Evolutionary conservation across 345 rosid genomes (phyloP).

Genomic region (Murraya paniculata): DNA sequence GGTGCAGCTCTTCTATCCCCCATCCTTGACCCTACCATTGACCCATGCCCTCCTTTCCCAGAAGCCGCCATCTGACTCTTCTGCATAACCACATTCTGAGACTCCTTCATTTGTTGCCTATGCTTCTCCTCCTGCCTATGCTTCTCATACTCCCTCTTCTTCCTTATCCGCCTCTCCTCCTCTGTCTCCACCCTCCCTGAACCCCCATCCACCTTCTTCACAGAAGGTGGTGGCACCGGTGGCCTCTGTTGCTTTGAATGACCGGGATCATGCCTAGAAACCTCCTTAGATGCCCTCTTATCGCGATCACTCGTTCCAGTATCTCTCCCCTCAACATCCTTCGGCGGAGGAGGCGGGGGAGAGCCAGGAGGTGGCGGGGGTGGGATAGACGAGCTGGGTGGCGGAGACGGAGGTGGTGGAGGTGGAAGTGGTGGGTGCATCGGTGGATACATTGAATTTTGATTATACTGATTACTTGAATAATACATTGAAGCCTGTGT

Average conservation of each 20-base stretch:
- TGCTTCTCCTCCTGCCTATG: conserved; percentile 72
- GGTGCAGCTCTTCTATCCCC: conserved; percentile 82
- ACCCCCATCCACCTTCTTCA: conserved; percentile 45
- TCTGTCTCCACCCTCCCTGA: conserved; percentile 72
- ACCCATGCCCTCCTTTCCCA: conserved; percentile 71
- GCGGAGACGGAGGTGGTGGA: conserved; percentile 57
- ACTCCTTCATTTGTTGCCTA: conserved; percentile 63
- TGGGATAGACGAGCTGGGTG: conserved; percentile 48
- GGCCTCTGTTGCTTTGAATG: conserved; percentile 44
- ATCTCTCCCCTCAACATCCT: conserved; percentile 34
- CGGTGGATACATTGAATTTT: conserved; percentile 38
- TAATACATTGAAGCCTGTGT: conserved; percentile 46
- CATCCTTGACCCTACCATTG: conserved; percentile 64
- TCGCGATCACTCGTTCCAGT: conserved; percentile 37
- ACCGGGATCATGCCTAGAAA: conserved; percentile 49
- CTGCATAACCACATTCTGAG: conserved; percentile 46
- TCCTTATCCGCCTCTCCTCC: conserved; percentile 86
- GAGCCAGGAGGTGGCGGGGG: conserved; percentile 95
- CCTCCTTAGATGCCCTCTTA: conserved; percentile 32
- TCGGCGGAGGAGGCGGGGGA: conserved; percentile 73
- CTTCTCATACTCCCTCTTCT: conserved; percentile 90
- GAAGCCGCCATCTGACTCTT: conserved; percentile 54
- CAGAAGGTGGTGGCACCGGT: conserved; percentile 21
- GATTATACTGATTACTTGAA: conserved; percentile 48
- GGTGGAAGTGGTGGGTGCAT: conserved; percentile 54